These are phyloP conservation scores for Eucalyptus melliodora DNA, from an alignment of 345 rosid species.

Conservation along the genomic window DNA sequence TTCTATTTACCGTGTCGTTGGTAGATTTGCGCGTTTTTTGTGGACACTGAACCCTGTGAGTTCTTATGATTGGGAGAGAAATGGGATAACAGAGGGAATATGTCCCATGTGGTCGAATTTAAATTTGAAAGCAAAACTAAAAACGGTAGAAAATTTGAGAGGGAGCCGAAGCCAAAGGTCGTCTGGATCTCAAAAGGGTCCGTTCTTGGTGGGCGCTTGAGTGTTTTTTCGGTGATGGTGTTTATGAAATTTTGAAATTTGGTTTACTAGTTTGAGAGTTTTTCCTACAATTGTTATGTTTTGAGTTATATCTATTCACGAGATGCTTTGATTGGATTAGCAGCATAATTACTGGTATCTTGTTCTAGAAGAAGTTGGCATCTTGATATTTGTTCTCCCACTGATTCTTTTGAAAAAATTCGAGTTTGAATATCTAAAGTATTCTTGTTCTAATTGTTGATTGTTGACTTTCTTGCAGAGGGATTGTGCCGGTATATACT, in stretches of 20 bases:
- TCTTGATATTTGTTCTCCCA: neutral
- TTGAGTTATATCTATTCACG: neutral
- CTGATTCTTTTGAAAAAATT: neutral
- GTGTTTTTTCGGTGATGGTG: neutral
- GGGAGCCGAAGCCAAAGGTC: neutral
- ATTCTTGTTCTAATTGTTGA: neutral
- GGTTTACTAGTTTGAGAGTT: neutral
- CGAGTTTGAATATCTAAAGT: neutral
- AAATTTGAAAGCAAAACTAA: neutral
- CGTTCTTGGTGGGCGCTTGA: neutral
- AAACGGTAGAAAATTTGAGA: neutral
- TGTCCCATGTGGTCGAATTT: neutral
- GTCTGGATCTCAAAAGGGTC: neutral
- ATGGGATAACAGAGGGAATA: neutral
- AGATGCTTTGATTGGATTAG: neutral
- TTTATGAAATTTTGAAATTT: neutral
- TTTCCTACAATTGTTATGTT: neutral
- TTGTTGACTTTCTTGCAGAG: neutral
- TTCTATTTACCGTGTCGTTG: neutral
- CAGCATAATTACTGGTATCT: neutral
- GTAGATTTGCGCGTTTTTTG: neutral
- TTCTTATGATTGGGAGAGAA: neutral
- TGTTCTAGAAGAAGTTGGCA: neutral
- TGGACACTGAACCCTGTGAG: neutral
- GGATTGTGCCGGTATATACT: neutral